A percentile compares a stretch with the other conserved stretches of the same genome.
phyloP scores from a whole-genome alignment of 345 rosid species.

The Sapria himalayana region DNA sequence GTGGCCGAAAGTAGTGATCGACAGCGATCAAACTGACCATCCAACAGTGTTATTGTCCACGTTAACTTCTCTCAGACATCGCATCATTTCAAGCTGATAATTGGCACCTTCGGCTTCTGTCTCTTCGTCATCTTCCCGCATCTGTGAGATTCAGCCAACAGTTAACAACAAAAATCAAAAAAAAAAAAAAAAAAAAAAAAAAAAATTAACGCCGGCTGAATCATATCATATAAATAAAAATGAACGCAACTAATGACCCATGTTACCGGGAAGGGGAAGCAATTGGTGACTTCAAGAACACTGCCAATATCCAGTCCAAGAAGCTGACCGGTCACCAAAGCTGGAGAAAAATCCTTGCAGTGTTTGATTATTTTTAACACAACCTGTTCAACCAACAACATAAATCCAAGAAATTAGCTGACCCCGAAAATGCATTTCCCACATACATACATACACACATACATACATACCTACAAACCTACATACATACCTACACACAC shows the following conservation, averaged over 20 bases:
- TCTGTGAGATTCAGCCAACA: constrained; percentile 12
- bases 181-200: neutral
- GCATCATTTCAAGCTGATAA: constrained; percentile 99
- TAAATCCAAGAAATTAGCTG: neutral
- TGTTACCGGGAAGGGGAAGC: constrained; percentile 90
- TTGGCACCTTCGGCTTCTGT: constrained; percentile 97
- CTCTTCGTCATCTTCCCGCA: constrained; percentile 87
- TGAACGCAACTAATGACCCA: neutral
- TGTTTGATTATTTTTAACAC: constrained; percentile 86
- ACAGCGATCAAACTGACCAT: constrained; percentile 37
- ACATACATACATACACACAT: neutral
- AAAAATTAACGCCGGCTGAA: no score
- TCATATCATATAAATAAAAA: neutral
- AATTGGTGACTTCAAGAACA: constrained; percentile 93
- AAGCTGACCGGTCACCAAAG: constrained; percentile 92
- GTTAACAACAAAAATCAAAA: neutral
- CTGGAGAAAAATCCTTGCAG: constrained; percentile 91
- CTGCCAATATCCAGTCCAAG: constrained; percentile 98
- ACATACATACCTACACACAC: neutral
- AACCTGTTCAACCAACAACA: constrained; percentile 21
- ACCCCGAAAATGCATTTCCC: neutral
- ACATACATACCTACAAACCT: neutral
- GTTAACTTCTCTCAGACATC: constrained; percentile 91
- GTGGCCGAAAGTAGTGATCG: no score
- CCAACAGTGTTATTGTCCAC: constrained; percentile 98